These are phyloP conservation scores for Juncus effusus DNA, from an alignment of 176 grass and related monocot species.

Conservation along the genomic window DNA sequence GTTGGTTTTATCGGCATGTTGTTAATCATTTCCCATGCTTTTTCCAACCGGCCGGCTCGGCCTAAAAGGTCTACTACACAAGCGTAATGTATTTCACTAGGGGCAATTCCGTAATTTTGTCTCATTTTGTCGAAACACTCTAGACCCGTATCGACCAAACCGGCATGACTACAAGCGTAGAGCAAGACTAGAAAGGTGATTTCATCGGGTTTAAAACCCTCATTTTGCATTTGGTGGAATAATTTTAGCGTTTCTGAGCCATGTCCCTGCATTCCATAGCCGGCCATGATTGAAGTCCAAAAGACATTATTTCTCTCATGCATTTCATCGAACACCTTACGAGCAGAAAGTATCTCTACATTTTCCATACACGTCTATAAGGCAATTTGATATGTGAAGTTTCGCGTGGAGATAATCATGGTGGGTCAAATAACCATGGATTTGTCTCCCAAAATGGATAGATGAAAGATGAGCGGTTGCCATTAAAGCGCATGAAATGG, in stretches of 20 bases:
- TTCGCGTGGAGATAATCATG: constrained; percentile 23
- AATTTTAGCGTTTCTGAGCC: constrained; percentile 53
- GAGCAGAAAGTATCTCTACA: constrained; percentile 66
- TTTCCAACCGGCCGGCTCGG: constrained; percentile 53
- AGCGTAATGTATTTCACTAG: constrained; percentile 66
- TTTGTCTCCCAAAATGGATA: constrained; percentile 67
- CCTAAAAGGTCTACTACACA: constrained; percentile 79
- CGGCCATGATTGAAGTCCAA: too few relatives aligned
- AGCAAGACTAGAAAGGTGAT: constrained; percentile 81
- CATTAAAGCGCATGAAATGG: constrained; percentile 77
- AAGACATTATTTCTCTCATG: constrained; percentile 57
- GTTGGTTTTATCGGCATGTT: constrained; percentile 79
- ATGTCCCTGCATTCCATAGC: constrained; percentile 78
- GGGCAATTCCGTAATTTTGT: constrained; percentile 50
- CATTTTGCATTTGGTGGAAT: constrained; percentile 74
- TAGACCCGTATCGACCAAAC: constrained; percentile 68
- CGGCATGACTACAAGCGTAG: constrained; percentile 85
- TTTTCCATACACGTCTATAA: constrained; percentile 87
- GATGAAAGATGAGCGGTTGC: constrained; percentile 69
- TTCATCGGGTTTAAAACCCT: constrained; percentile 61
- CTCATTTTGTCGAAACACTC: constrained; percentile 64
- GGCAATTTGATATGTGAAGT: constrained; percentile 64
- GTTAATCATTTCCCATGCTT: constrained; percentile 66
- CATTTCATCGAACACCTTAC: constrained; percentile 64
- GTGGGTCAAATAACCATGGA: constrained; percentile 65